These are phyloP conservation scores for Pythium folliculosum DNA, from an alignment of 352 stramenopile genomes.

Conservation along the genomic window DNA sequence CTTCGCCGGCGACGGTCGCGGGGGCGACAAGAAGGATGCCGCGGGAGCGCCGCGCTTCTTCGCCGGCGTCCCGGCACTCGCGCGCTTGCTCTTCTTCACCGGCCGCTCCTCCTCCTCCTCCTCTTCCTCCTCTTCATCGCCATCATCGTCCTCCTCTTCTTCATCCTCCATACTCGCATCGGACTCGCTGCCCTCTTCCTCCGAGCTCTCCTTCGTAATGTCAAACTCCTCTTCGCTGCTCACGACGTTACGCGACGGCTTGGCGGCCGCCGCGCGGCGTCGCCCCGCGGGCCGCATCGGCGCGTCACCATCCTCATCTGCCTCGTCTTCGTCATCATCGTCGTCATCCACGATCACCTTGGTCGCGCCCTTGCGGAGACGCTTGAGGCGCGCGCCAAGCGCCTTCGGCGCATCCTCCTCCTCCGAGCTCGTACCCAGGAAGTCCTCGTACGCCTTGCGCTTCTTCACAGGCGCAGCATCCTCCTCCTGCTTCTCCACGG, in stretches of 20 bases:
- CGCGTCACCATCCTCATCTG: conserved; percentile 43
- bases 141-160: conserved; percentile 37
- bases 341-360: conserved; percentile 80
- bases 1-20: conserved; percentile 1
- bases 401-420: conserved; percentile 48
- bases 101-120: conserved; percentile 42
- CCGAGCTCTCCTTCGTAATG: conserved; percentile 22
- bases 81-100: conserved; percentile 46
- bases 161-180: conserved; percentile 28
- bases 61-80: conserved; percentile 19
- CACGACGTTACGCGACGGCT: conserved; percentile 31
- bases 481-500: not conserved
- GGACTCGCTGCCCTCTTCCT: conserved; percentile 32
- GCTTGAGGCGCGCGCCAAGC: conserved; percentile 29
- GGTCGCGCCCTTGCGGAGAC: conserved; percentile 22
- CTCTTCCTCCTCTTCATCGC: conserved; percentile 46
- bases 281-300: conserved; percentile 1
- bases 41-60: conserved; percentile 8
- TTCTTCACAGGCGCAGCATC: conserved; percentile 22
- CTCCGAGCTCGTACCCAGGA: conserved; percentile 70
- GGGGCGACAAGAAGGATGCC: conserved; percentile 19
- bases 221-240: conserved; percentile 58
- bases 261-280: conserved; percentile 8
- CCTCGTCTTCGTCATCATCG: conserved; percentile 76
- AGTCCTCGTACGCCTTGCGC: conserved; percentile 73